These are phyloP conservation scores for Sclerotinia minor DNA, from an alignment of 2,329 filamentous ascomycete genomes.

Conservation along the genomic window DNA sequence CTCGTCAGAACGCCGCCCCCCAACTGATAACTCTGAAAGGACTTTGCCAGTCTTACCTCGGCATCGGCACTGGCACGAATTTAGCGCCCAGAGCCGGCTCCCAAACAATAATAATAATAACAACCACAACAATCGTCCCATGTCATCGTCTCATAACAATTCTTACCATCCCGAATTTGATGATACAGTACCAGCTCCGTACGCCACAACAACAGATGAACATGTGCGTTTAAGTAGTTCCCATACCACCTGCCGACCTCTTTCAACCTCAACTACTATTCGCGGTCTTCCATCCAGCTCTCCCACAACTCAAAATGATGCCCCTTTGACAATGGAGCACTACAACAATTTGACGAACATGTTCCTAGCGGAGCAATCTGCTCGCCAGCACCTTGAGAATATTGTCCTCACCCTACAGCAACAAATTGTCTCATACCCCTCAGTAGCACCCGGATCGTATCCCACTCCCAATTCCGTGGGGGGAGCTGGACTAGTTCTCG, in stretches of 20 bases:
- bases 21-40: constrained; percentile 35
- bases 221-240: constrained; percentile 22
- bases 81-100: constrained; percentile 27
- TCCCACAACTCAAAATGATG: constrained; percentile 36
- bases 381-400: constrained; percentile 55
- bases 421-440: constrained; percentile 31
- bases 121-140: constrained; percentile 29
- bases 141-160: constrained; percentile 34
- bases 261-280: constrained; percentile 41
- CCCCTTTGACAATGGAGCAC: constrained; percentile 46
- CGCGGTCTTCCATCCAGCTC: constrained; percentile 37
- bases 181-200: constrained; percentile 30
- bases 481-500: constrained; percentile 17
- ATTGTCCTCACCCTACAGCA: constrained; percentile 53
- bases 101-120: constrained; percentile 29
- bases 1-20: constrained; percentile 30
- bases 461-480: constrained; percentile 24
- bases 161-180: constrained; percentile 34
- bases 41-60: constrained; percentile 33
- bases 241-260: constrained; percentile 33
- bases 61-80: constrained; percentile 28
- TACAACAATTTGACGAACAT: constrained; percentile 53
- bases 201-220: constrained; percentile 22
- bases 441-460: constrained; percentile 25
- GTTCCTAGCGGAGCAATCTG: constrained; percentile 57